Conservation (phyloP, 148 eudicot genomes). For the Diospyros kaki region DNA sequence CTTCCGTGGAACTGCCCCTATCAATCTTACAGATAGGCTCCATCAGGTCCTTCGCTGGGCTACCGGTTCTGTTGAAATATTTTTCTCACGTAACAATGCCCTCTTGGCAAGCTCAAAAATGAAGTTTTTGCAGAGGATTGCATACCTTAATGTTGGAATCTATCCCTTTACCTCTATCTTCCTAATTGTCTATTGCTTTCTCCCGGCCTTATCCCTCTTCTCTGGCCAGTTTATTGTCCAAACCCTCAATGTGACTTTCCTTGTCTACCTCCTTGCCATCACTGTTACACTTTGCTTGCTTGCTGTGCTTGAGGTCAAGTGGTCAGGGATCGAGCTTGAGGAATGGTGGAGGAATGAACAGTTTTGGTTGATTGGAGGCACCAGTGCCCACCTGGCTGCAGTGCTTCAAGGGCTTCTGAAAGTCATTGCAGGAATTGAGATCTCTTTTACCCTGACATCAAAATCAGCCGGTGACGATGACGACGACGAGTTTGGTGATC, state of each 20-base stretch:
- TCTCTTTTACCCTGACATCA: constrained; percentile 76
- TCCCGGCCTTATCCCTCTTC: constrained; percentile 89
- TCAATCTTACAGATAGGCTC: constrained; percentile 86
- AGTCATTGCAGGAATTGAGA: constrained; percentile 84
- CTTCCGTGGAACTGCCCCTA: constrained; percentile 90
- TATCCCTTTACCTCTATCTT: constrained; percentile 91
- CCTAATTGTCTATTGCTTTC: constrained; percentile 81
- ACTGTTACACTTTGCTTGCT: constrained; percentile 62
- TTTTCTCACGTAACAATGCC: constrained; percentile 91
- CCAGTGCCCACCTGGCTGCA: constrained; percentile 91
- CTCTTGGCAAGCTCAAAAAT: constrained; percentile 76
- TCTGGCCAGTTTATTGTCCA: constrained; percentile 93
- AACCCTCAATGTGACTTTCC: constrained; percentile 73
- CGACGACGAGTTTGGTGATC: constrained; percentile 86
- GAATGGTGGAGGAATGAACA: constrained; percentile 98
- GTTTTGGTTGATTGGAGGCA: constrained; percentile 94
- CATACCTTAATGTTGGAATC: constrained; percentile 88
- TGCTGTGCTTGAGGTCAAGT: constrained; percentile 77
- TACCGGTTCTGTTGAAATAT: constrained; percentile 89
- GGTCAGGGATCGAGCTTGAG: constrained; percentile 80
- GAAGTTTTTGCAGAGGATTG: constrained; percentile 77
- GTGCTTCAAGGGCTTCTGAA: constrained; percentile 84
- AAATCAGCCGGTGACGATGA: constrained; percentile 74
- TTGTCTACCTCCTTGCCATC: constrained; percentile 63
- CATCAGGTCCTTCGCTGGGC: constrained; percentile 97